Evolutionary conservation across 352 stramenopile species (phyloP).

Genomic region (Phytophthora vignae): DNA sequence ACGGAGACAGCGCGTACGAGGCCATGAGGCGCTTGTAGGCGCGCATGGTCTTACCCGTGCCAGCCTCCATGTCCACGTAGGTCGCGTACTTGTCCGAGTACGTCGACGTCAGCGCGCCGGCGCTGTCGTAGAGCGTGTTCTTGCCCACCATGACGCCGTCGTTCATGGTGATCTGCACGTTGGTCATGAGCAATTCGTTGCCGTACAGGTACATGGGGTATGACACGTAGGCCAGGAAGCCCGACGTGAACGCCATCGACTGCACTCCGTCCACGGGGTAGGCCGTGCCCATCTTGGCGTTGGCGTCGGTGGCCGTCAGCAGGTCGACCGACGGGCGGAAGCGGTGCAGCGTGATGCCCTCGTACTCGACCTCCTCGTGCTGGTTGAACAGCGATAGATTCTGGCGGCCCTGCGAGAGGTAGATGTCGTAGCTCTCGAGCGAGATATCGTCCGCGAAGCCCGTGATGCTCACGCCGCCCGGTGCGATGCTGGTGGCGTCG

Average conservation of each 20-base stretch:
- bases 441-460: slow-evolving; percentile 58
- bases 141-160: slow-evolving; percentile 51
- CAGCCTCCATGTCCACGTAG: slow-evolving; percentile 69
- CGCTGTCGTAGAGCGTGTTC: slow-evolving; percentile 55
- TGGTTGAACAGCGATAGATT: slow-evolving; percentile 68
- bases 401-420: slow-evolving; percentile 62
- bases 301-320: slow-evolving; percentile 32
- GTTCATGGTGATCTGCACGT: slow-evolving; percentile 59
- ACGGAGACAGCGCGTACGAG: slow-evolving; percentile 61
- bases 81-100: slow-evolving; percentile 69
- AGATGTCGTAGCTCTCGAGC: slow-evolving; percentile 50
- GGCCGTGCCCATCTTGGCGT: slow-evolving; percentile 50
- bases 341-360: slow-evolving; percentile 61
- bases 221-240: slow-evolving; percentile 68
- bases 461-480: slow-evolving; percentile 53
- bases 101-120: slow-evolving; percentile 48
- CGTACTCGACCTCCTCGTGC: slow-evolving; percentile 48
- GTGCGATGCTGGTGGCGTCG: slow-evolving; percentile 57
- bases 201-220: slow-evolving; percentile 71
- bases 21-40: slow-evolving; percentile 74
- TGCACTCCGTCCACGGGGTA: slow-evolving; percentile 63
- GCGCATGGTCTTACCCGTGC: slow-evolving; percentile 76
- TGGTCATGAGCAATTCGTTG: slow-evolving; percentile 51
- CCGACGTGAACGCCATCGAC: slow-evolving; percentile 50
- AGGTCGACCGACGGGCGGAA: slow-evolving; percentile 53